A percentile compares a stretch with the other conserved stretches of the same genome.
phyloP scores from a whole-genome alignment of 495 filamentous ascomycete genomes.

The Tuber aestivum region DNA sequence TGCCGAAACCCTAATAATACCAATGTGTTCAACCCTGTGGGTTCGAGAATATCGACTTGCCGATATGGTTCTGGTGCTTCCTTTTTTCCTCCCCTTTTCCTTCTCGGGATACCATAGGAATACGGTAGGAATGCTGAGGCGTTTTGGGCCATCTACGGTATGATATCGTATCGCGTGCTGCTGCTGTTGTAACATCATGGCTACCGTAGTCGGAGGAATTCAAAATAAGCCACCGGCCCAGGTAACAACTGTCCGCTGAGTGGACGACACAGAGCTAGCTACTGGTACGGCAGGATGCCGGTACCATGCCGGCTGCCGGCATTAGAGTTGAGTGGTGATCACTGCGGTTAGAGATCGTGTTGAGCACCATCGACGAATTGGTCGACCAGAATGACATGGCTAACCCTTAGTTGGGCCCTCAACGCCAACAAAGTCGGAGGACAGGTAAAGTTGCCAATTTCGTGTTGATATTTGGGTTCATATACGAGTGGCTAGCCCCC shows the following conservation, averaged over 20 bases:
- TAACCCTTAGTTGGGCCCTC: neutral
- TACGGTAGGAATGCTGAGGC: neutral
- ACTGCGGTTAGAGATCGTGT: neutral
- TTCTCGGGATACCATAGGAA: too few relatives aligned
- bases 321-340: neutral
- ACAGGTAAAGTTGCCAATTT: neutral
- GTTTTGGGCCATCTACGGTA: neutral
- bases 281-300: neutral
- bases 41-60: neutral
- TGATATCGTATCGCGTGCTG: neutral
- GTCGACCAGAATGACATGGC: neutral
- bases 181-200: neutral
- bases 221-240: neutral
- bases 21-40: neutral
- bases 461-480: neutral
- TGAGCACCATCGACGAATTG: neutral
- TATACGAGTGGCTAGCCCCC: neutral
- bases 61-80: neutral
- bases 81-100: neutral
- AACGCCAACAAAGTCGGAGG: neutral
- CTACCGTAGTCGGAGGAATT: neutral
- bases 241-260: neutral
- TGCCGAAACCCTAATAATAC: neutral
- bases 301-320: too few relatives aligned
- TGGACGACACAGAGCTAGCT: neutral